Conservation (phyloP, 2,329 filamentous ascomycete species). For the Chaetothyriales sp. region DNA sequence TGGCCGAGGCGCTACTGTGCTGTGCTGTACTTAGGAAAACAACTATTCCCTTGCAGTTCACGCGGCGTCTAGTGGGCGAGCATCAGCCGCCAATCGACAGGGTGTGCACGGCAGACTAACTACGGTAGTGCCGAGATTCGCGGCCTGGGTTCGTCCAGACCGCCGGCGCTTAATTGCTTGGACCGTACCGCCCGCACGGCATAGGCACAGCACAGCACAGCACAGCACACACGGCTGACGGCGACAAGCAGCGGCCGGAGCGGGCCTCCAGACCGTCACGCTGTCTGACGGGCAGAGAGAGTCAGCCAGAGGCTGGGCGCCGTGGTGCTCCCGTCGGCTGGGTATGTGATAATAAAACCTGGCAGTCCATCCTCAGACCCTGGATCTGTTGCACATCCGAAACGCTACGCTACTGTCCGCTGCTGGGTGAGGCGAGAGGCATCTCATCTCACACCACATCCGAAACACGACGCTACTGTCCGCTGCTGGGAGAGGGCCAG, state of each 20-base stretch:
- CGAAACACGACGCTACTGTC: not conserved
- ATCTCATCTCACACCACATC: constrained; percentile 2
- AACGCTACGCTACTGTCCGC: not conserved
- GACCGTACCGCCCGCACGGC: not conserved
- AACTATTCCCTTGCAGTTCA: not conserved
- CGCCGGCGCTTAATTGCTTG: not conserved
- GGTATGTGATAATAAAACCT: not conserved
- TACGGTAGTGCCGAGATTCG: not conserved
- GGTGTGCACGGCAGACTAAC: not conserved
- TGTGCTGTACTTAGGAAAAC: not conserved
- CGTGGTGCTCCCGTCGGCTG: not conserved
- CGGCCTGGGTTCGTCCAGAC: not conserved
- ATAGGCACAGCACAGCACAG: not conserved
- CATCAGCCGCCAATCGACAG: not conserved
- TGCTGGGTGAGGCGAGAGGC: not conserved
- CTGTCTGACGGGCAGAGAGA: not conserved
- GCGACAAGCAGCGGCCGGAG: not conserved
- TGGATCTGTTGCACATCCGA: not conserved
- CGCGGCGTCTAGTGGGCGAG: not conserved
- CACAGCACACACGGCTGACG: not conserved
- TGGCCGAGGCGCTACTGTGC: not conserved
- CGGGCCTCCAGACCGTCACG: not conserved
- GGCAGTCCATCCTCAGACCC: not conserved
- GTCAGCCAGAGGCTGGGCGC: not conserved
- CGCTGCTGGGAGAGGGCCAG: not conserved